These are phyloP conservation scores for Aspergillus sp. DNA, from an alignment of 2,329 filamentous ascomycete species.

Conservation along the genomic window DNA sequence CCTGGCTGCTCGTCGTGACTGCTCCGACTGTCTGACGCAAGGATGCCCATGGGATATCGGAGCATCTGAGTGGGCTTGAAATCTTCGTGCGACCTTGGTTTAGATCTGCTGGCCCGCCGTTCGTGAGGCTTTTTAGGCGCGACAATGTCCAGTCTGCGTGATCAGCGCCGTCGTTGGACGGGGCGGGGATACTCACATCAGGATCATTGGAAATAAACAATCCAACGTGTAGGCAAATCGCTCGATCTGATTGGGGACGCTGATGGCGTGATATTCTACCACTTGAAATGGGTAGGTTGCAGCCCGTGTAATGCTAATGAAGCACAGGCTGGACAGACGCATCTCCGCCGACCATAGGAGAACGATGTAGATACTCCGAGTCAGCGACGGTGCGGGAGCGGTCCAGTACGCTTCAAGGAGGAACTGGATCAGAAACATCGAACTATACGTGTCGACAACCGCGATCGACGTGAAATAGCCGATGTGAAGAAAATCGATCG, in stretches of 20 bases:
- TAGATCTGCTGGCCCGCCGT: neutral
- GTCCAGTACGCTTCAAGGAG: neutral
- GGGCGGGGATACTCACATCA: slow-evolving; percentile 4
- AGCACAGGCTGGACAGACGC: slow-evolving; percentile 9
- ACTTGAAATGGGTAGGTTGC: slow-evolving; percentile 9
- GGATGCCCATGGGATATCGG: neutral
- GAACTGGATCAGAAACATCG: slow-evolving; percentile 8
- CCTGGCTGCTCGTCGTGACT: too few relatives aligned
- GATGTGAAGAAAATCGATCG: slow-evolving; percentile 4
- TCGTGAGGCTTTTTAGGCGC: neutral
- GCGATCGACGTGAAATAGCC: slow-evolving; percentile 11
- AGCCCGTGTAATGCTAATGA: slow-evolving; percentile 12
- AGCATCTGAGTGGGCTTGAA: neutral
- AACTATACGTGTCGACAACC: slow-evolving; percentile 8
- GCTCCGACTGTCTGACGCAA: too few relatives aligned
- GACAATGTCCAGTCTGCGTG: neutral
- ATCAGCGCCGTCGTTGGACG: neutral
- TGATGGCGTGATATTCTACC: slow-evolving; percentile 5
- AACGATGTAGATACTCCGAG: slow-evolving; percentile 4
- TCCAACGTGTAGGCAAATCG: slow-evolving; percentile 11
- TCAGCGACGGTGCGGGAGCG: neutral
- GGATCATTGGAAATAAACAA: slow-evolving; percentile 9
- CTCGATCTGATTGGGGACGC: slow-evolving; percentile 7
- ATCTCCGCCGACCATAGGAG: slow-evolving; percentile 8
- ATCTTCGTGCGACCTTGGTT: neutral